Evolutionary conservation across 2,329 filamentous ascomycete genomes (phyloP).

Genomic region (Lachnellula suecica): DNA sequence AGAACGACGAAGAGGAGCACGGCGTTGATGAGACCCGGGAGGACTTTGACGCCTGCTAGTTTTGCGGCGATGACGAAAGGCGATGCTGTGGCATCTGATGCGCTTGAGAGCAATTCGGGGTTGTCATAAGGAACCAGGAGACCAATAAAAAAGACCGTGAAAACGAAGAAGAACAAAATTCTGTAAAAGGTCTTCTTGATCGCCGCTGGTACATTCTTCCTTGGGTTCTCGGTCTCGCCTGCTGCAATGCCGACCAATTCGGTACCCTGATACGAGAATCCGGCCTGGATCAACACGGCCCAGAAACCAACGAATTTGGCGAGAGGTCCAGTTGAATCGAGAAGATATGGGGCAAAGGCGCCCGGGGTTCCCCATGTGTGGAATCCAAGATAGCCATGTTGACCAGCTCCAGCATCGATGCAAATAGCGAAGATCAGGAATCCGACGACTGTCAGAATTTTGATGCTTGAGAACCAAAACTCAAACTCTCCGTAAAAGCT

Average conservation of each 20-base stretch:
- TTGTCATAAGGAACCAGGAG: slow-evolving; percentile 67
- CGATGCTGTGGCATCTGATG: slow-evolving; percentile 57
- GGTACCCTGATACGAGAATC: slow-evolving; percentile 71
- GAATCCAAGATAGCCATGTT: slow-evolving; percentile 73
- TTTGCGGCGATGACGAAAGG: slow-evolving; percentile 62
- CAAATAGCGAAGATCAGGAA: slow-evolving; percentile 77
- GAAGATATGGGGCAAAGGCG: slow-evolving; percentile 62
- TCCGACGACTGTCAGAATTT: slow-evolving; percentile 71
- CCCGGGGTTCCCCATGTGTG: slow-evolving; percentile 68
- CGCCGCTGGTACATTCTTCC: slow-evolving; percentile 69
- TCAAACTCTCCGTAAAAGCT: slow-evolving; percentile 75
- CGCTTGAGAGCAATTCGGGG: slow-evolving; percentile 47
- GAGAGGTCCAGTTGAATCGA: slow-evolving; percentile 43
- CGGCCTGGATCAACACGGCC: slow-evolving; percentile 66
- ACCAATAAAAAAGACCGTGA: slow-evolving; percentile 68
- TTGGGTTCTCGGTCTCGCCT: slow-evolving; percentile 72
- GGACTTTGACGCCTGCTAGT: slow-evolving; percentile 61
- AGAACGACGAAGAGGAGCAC: slow-evolving; percentile 76
- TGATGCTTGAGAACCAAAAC: slow-evolving; percentile 76
- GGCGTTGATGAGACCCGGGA: slow-evolving; percentile 73
- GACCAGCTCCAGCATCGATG: slow-evolving; percentile 69
- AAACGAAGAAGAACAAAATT: slow-evolving; percentile 67
- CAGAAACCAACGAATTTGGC: slow-evolving; percentile 70
- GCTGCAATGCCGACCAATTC: slow-evolving; percentile 79
- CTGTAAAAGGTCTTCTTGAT: slow-evolving; percentile 76